These are phyloP conservation scores for Colletotrichum liaoningense DNA, from an alignment of 2,329 filamentous ascomycete genomes.

Conservation along the genomic window DNA sequence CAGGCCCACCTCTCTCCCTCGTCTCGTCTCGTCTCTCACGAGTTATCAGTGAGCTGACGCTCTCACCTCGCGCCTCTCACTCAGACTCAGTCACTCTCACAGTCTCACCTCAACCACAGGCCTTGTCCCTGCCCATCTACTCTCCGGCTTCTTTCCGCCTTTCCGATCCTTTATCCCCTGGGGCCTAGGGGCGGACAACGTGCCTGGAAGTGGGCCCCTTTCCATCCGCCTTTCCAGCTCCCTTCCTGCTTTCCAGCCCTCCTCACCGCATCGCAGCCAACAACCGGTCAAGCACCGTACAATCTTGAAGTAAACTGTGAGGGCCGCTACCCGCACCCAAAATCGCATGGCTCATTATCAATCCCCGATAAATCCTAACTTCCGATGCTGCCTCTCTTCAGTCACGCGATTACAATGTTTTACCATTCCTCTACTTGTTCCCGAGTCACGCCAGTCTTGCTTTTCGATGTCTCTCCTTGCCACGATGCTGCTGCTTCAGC, in stretches of 20 bases:
- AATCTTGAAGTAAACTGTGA: not conserved
- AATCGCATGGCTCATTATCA: not conserved
- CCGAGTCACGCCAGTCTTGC: not conserved
- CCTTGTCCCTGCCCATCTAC: slow-evolving; percentile 7
- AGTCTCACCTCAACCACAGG: not conserved
- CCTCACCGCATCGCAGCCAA: slow-evolving; percentile 29
- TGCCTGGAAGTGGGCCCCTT: not conserved
- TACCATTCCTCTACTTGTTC: not conserved
- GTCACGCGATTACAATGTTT: not conserved
- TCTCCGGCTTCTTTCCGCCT: slow-evolving; percentile 34
- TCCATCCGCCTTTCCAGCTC: not conserved
- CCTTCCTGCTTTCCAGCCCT: slow-evolving; percentile 22
- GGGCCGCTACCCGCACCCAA: not conserved
- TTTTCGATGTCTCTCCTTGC: not conserved
- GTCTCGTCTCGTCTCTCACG: not conserved
- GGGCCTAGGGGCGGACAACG: not conserved
- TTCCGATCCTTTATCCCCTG: slow-evolving; percentile 12
- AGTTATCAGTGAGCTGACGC: not conserved
- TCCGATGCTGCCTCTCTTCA: not conserved
- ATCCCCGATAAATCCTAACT: not conserved
- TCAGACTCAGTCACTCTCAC: too few species aligned
- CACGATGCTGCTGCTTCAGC: not conserved
- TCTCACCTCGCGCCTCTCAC: not conserved
- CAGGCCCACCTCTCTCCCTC: slow-evolving; percentile 6
- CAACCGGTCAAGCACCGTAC: not conserved